phyloP scores from a whole-genome alignment of 768 basidiomycete species.

The Sarcodon aspratus region DNA sequence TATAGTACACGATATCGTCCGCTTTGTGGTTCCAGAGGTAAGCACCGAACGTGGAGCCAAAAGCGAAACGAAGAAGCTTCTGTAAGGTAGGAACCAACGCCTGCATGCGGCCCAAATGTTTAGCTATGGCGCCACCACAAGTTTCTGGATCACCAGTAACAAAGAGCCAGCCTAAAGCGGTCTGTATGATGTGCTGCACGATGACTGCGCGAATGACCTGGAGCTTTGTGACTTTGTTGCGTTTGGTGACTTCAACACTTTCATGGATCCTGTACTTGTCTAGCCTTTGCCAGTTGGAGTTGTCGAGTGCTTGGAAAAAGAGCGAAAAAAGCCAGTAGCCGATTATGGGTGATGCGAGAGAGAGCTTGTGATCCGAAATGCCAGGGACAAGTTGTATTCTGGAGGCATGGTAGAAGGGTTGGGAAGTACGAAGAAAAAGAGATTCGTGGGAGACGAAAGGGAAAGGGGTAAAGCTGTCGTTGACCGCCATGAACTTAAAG shows the following conservation, averaged over 20 bases:
- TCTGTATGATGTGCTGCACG: conserved; percentile 82
- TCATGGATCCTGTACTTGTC: conserved; percentile 85
- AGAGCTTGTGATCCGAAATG: conserved; percentile 60
- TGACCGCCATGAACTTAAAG: too few species aligned
- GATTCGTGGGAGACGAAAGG: not conserved
- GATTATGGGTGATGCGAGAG: conserved; percentile 63
- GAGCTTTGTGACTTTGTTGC: conserved; percentile 61
- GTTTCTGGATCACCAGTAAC: conserved; percentile 41
- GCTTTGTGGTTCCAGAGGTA: conserved; percentile 23
- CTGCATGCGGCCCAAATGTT: conserved; percentile 28
- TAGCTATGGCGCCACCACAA: conserved; percentile 14
- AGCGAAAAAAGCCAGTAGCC: conserved; percentile 80
- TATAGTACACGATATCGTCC: conserved; percentile 35
- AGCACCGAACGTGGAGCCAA: conserved; percentile 30
- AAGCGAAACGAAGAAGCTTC: conserved; percentile 20
- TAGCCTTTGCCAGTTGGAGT: conserved; percentile 64
- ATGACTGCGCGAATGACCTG: conserved; percentile 76
- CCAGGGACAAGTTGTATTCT: conserved; percentile 35
- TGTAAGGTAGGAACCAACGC: conserved; percentile 25
- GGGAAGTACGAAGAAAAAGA: not conserved
- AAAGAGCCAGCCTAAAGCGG: conserved; percentile 46
- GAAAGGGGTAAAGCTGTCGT: too few species aligned
- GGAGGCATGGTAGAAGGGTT: conserved; percentile 46
- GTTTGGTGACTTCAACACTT: conserved; percentile 59
- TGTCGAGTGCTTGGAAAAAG: conserved; percentile 76